Conservation (phyloP, 2,329 filamentous ascomycete species). For the Fusarium sulawesiense region DNA sequence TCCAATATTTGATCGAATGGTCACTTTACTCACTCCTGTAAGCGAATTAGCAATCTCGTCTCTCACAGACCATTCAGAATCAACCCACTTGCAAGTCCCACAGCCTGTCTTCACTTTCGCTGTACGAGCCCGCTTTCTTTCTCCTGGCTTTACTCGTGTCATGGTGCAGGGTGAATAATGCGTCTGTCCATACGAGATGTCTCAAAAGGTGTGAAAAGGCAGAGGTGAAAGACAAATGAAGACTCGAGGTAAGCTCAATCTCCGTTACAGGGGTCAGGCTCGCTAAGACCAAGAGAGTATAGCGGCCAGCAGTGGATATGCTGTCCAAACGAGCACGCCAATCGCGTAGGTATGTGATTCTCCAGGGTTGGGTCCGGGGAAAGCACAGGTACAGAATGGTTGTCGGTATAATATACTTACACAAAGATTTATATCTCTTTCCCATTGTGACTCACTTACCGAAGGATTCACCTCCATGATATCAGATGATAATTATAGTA, state of each 20-base stretch:
- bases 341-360: too few species aligned
- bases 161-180: not conserved
- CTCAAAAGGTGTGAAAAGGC: not conserved
- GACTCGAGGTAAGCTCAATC: not conserved
- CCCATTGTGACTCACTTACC: not conserved
- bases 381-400: too few species aligned
- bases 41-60: not conserved
- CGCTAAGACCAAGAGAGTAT: not conserved
- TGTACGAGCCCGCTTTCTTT: conserved; percentile 6
- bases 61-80: accelerated
- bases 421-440: too few species aligned
- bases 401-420: too few species aligned
- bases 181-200: conserved; percentile 1
- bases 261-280: not conserved
- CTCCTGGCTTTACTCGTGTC: conserved; percentile 26
- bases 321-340: conserved; percentile 10
- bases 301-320: not conserved
- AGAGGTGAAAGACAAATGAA: not conserved
- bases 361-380: not conserved
- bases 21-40: conserved; percentile 13
- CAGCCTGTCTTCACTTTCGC: conserved; percentile 27
- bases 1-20: not conserved
- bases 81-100: conserved; percentile 27
- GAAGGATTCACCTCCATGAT: not conserved
- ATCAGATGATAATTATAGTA: not conserved